phyloP scores from a whole-genome alignment of 495 filamentous ascomycete species.

The Astrothelium macrocarpum region DNA sequence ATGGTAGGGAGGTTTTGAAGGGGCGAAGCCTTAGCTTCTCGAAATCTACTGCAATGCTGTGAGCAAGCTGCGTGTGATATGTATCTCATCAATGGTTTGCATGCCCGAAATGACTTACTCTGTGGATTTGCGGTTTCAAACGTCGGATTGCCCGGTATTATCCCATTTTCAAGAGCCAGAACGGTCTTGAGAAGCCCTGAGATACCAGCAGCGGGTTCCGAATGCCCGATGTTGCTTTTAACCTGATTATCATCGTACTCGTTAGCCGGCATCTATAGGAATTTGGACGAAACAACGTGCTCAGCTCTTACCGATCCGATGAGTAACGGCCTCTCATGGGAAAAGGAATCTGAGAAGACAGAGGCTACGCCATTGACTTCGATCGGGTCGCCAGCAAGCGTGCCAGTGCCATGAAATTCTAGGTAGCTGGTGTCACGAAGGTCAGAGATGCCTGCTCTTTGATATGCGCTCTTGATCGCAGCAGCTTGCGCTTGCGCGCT shows the following conservation, averaged over 20 bases:
- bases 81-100: background rate
- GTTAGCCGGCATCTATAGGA: background rate
- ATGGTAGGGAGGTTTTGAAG: conserved; percentile 4
- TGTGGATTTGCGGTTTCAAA: background rate
- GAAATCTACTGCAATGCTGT: conserved; percentile 13
- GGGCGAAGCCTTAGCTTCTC: conserved; percentile 7
- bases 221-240: background rate
- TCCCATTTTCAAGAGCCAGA: conserved; percentile 26
- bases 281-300: background rate
- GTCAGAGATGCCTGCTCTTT: background rate
- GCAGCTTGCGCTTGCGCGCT: background rate
- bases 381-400: background rate
- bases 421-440: background rate
- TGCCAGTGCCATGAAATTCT: background rate
- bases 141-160: conserved; percentile 21
- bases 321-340: background rate
- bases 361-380: background rate
- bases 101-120: background rate
- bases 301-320: background rate
- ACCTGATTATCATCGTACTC: background rate
- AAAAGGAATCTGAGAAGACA: background rate
- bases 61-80: background rate
- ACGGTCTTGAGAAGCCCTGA: background rate
- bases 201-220: background rate
- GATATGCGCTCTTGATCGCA: background rate